phyloP scores from a whole-genome alignment of 2,329 filamentous ascomycete genomes.

The Alternaria incomplexa region DNA sequence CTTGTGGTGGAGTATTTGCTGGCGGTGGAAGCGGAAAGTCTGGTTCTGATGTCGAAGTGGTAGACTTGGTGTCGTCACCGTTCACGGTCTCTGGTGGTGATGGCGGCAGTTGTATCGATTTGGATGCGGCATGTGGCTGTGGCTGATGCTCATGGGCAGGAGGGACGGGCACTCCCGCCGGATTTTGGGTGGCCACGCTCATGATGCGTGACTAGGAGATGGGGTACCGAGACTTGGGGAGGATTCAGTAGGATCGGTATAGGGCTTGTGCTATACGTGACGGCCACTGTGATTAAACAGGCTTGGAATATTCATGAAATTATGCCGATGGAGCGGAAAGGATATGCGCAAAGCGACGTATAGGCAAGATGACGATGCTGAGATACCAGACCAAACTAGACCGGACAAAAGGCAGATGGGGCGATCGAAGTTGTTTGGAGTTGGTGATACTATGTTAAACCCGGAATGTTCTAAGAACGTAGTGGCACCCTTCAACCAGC shows the following conservation, averaged over 20 bases:
- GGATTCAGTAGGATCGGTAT: background rate
- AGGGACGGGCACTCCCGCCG: slow-evolving; percentile 21
- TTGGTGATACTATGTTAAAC: background rate
- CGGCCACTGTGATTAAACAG: background rate
- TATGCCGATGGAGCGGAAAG: background rate
- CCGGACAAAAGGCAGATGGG: background rate
- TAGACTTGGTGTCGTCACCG: slow-evolving; percentile 37
- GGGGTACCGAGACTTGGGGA: background rate
- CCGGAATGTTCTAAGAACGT: slow-evolving; percentile 5
- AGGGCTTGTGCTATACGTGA: background rate
- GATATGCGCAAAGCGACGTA: background rate
- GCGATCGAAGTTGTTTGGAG: background rate
- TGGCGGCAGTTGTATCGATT: slow-evolving; percentile 34
- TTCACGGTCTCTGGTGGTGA: slow-evolving; percentile 45
- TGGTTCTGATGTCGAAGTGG: slow-evolving; percentile 20
- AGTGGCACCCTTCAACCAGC: slow-evolving; percentile 14
- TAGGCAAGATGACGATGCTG: background rate
- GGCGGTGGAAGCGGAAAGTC: slow-evolving; percentile 73
- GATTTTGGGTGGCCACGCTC: slow-evolving; percentile 20
- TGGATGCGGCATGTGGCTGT: slow-evolving; percentile 23
- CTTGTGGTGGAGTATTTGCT: slow-evolving; percentile 61
- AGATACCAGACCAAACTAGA: background rate
- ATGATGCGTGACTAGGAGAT: slow-evolving; percentile 15
- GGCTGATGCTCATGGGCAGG: slow-evolving; percentile 21
- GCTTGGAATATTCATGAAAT: background rate